phyloP scores from a whole-genome alignment of 2,329 filamentous ascomycete species.

The Stemphylium vesicarium region DNA sequence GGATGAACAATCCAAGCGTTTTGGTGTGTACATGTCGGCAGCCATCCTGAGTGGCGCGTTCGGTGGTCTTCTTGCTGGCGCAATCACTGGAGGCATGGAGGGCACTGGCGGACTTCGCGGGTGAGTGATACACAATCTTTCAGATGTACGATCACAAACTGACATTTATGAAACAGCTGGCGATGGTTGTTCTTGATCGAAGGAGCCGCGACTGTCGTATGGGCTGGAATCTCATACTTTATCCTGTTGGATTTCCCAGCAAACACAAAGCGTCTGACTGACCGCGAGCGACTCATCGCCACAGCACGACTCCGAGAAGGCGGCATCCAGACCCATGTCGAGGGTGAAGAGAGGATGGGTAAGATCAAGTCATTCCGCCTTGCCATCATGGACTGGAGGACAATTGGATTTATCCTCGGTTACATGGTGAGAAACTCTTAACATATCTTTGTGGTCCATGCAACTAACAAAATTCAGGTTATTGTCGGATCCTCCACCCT shows the following conservation, averaged over 20 bases:
- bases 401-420: conserved; percentile 57
- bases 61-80: conserved; percentile 47
- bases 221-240: conserved; percentile 53
- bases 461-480: conserved; percentile 30
- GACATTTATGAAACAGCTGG: conserved; percentile 45
- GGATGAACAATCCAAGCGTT: conserved; percentile 63
- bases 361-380: conserved; percentile 49
- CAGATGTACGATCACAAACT: not conserved
- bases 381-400: conserved; percentile 55
- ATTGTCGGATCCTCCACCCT: conserved; percentile 59
- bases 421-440: conserved; percentile 52
- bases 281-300: conserved; percentile 52
- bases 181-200: conserved; percentile 57
- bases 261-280: conserved; percentile 52
- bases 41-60: conserved; percentile 64
- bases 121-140: not conserved
- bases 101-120: conserved; percentile 53
- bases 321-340: conserved; percentile 45
- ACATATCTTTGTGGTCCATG: conserved; percentile 23
- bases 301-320: conserved; percentile 55
- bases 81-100: conserved; percentile 57
- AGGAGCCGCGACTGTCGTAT: conserved; percentile 52
- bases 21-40: conserved; percentile 64
- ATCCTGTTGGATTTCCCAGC: conserved; percentile 59
- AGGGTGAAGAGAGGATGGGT: conserved; percentile 41